Base-by-base conservation (phyloP, 768 basidiomycete species). In the Termitomyces sp. region DNA sequence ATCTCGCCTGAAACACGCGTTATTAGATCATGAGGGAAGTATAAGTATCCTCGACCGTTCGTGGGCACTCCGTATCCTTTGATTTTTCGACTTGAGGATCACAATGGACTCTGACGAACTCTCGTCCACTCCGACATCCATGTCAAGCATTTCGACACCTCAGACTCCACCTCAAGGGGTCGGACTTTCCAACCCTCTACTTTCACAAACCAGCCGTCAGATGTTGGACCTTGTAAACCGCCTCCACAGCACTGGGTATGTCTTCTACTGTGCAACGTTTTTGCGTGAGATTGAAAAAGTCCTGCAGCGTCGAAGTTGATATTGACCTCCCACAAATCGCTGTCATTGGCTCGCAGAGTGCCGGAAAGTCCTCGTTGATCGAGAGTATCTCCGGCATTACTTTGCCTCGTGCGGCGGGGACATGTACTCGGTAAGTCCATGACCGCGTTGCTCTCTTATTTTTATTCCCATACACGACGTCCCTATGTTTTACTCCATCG, bases 281-380 rank as follows among this genome's bases (percentile, higher is more conserved):
- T 31, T 17, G 12, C 4, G 8, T 57, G 29, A 3, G 14, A 31
- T 53, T 54, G n/a, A n/a, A 19, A 47, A 16, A 35, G 29, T 53
- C 16, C 14, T 56, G n/a, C n/a, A 90, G 89, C 0, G 85, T 86
- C 0, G 82, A 89, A 59, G 73, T 79, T 14, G 86, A 90, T 52
- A 82, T 92, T 10, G 86, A 89, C 62, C 71, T 91, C 0, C 89
- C 90, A 0, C 81, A 83, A 59, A 89, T 91, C 32, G 85, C 83
- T 0, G 89, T 90, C 42, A 80, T 89, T 17, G 89, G 89, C 0
- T 79, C 77, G 2, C 89, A 91, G 60, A 87, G 84, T 43, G 86
- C 86, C 0, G 89, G 89, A 0, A 90, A 90, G 63, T 89, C 87
- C 0, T 90, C 89, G 0, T 75, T 90, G 4, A 90, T 91, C 11